Conservation (phyloP, 768 basidiomycete species). For the Glaciozyma martinii region DNA sequence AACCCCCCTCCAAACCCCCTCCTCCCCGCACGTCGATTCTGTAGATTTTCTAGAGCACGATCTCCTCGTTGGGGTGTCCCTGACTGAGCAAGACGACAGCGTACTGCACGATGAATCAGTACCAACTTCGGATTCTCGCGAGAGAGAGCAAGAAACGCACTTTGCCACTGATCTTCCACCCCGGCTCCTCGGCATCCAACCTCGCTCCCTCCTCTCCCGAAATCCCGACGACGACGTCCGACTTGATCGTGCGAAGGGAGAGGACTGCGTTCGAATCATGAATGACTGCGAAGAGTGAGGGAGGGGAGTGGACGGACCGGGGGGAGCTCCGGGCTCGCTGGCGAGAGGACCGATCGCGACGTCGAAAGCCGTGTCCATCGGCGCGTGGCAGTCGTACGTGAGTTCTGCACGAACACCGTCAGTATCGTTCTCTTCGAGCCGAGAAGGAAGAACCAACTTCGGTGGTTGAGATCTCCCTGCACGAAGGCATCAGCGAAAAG, state of each 20-base stretch:
- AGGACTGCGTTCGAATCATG: constrained; percentile 48
- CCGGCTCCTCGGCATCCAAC: constrained; percentile 75
- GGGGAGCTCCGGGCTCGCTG: constrained; percentile 74
- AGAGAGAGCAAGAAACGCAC: neutral
- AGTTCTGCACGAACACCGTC: constrained; percentile 68
- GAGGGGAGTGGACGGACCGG: constrained; percentile 49
- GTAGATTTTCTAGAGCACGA: constrained; percentile 39
- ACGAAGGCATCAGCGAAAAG: neutral
- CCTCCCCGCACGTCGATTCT: too few relatives aligned
- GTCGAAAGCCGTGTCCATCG: constrained; percentile 66
- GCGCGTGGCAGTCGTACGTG: constrained; percentile 43
- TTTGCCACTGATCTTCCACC: constrained; percentile 95
- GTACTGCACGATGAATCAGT: constrained; percentile 14
- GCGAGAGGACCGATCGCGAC: constrained; percentile 89
- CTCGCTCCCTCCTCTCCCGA: constrained; percentile 52
- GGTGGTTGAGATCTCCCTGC: neutral
- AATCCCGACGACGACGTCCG: constrained; percentile 81
- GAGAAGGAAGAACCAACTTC: neutral
- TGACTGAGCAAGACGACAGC: constrained; percentile 80
- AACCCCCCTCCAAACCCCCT: too few relatives aligned
- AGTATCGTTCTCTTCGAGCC: neutral
- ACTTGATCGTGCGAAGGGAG: constrained; percentile 80
- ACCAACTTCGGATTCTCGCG: neutral
- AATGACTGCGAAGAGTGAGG: neutral
- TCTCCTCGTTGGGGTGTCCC: constrained; percentile 79